Base-by-base conservation (phyloP, 2,329 filamentous ascomycete genomes). In the Nothopassalora personata region DNA sequence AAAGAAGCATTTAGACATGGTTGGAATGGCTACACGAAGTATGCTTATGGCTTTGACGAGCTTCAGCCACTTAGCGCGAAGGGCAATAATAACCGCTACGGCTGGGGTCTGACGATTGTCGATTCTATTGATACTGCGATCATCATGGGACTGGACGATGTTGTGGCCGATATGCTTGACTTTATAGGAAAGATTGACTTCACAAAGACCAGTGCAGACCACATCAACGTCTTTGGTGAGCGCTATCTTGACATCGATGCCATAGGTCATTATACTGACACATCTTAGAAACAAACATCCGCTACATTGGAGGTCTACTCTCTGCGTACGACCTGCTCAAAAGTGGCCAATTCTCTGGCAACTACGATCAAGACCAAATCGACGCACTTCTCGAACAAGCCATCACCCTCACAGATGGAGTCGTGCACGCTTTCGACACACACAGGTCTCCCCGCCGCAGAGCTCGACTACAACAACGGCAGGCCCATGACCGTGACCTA, bases 1-100 rank as follows among this genome's bases (percentile, higher is more conserved):
- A 58, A 58, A 18, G 60, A 63, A 30, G 59, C 60, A 30, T 64
- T 65, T 43, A 48, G 56, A 28, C 58, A 60, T 54, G 62, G 58
- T 9, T 64, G 59, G 53, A 55, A 61, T 46, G 64, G 53, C 11
- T 66, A 63, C 30, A n/a, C 58, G 13, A 52, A 61, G 27, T 63
- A 63, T 53, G 64, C 62, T 10, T 61, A 90, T 50, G 58, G 60
- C 2, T 57, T 48, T 43, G 64, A 66, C 52, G 64, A 66, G 34
- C 36, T 66, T 11, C 27, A 18, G 30, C 64, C 64, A 10, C 23
- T 60, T 31, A 57, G 47, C 43, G 51, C 53, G 30, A 63, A 60
- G 47, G 61, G 55, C 15, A 60, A 56, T 1, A 61, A 66, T 43
- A 56, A 47, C 46, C 48, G 58, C n/a, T 63, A 66, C 53, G 64